Conservation (phyloP, 805 yeast species). For the Blastobotrys muscicola region DNA sequence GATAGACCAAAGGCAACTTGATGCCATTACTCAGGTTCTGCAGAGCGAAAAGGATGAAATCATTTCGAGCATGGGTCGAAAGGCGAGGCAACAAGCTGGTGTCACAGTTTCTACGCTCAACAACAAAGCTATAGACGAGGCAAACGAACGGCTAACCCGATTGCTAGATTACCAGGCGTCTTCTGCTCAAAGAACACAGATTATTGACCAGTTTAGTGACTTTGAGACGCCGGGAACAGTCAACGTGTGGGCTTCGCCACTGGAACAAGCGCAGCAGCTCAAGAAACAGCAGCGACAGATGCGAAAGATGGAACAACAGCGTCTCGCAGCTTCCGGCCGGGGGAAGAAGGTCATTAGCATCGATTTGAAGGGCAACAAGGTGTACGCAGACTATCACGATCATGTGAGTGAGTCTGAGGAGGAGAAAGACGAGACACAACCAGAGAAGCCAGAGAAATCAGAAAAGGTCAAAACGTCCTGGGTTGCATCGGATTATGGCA, state of each 20-base stretch:
- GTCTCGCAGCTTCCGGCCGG: constrained; percentile 54
- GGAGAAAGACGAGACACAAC: constrained; percentile 4
- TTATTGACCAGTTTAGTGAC: constrained; percentile 90
- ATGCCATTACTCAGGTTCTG: constrained; percentile 45
- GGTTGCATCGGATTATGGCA: constrained; percentile 14
- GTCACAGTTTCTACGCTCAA: constrained; percentile 6
- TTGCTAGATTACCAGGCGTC: constrained; percentile 74
- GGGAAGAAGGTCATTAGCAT: constrained; percentile 70
- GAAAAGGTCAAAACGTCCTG: constrained; percentile 5
- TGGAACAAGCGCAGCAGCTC: constrained; percentile 79
- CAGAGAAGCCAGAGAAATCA: not conserved
- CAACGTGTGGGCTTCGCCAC: constrained; percentile 72
- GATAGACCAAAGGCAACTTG: constrained; percentile 51
- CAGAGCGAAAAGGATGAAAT: constrained; percentile 42
- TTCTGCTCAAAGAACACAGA: constrained; percentile 81
- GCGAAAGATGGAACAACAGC: constrained; percentile 52
- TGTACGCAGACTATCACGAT: constrained; percentile 23
- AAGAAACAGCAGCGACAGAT: constrained; percentile 75
- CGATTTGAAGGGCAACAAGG: constrained; percentile 74
- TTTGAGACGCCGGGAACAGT: constrained; percentile 52
- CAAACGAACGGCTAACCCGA: constrained; percentile 65
- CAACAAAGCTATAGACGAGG: constrained; percentile 30
- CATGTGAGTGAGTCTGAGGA: constrained; percentile 3
- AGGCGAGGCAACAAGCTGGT: constrained; percentile 30
- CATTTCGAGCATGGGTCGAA: constrained; percentile 26